Conservation (phyloP, 2,329 filamentous ascomycete species). For the Hirsutella minnesotensis region DNA sequence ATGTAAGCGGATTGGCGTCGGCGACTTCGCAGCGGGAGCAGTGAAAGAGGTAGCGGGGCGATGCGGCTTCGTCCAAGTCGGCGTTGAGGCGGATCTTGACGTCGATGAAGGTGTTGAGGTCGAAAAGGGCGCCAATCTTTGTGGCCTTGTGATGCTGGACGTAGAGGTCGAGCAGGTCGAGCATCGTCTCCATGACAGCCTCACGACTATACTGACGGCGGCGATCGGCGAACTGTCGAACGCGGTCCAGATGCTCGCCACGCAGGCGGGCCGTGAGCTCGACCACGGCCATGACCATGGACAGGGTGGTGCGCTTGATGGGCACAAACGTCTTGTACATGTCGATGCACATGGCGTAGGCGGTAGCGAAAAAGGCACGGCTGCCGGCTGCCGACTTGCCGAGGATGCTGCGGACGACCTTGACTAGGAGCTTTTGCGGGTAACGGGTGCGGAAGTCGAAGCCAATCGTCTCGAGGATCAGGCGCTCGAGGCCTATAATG, state of each 20-base stretch:
- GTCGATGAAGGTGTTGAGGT: slow-evolving; percentile 69
- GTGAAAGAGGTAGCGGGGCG: slow-evolving; percentile 53
- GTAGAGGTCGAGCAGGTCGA: slow-evolving; percentile 87
- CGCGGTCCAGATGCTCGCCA: slow-evolving; percentile 37
- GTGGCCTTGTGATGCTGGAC: slow-evolving; percentile 70
- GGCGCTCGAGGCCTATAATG: slow-evolving; percentile 79
- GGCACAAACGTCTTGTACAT: slow-evolving; percentile 89
- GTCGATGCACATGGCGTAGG: slow-evolving; percentile 77
- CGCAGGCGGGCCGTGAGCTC: slow-evolving; percentile 67
- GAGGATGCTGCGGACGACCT: slow-evolving; percentile 54
- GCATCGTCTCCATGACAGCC: slow-evolving; percentile 61
- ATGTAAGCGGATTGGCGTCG: slow-evolving; percentile 18
- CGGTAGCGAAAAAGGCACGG: slow-evolving; percentile 46
- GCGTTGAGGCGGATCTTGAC: slow-evolving; percentile 81
- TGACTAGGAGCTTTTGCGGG: slow-evolving; percentile 74
- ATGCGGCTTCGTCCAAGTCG: slow-evolving; percentile 53
- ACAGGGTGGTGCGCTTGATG: slow-evolving; percentile 78
- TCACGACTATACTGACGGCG: slow-evolving; percentile 34
- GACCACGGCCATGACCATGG: slow-evolving; percentile 70
- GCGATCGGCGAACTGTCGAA: slow-evolving; percentile 36
- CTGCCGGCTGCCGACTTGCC: slow-evolving; percentile 10
- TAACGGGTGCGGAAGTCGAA: slow-evolving; percentile 91
- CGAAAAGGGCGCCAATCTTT: slow-evolving; percentile 59
- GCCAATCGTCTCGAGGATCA: slow-evolving; percentile 83
- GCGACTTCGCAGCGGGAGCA: slow-evolving; percentile 39